These are phyloP conservation scores for Hydnum rufescens DNA, from an alignment of 768 basidiomycete species.

Conservation along the genomic window DNA sequence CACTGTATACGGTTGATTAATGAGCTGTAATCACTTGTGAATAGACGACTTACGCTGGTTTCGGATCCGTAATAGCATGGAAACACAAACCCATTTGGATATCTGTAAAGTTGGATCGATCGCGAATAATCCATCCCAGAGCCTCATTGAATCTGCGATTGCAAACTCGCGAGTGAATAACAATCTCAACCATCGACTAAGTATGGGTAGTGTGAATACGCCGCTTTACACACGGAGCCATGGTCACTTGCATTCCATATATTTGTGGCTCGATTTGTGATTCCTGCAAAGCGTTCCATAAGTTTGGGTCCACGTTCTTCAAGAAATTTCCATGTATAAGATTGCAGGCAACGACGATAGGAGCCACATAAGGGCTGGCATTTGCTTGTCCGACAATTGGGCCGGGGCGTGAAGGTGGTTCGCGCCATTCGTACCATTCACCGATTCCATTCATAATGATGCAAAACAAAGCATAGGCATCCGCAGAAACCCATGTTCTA, in stretches of 20 bases:
- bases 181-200: conserved; percentile 70
- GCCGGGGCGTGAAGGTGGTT: conserved; percentile 9
- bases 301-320: conserved; percentile 54
- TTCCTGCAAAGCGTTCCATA: conserved; percentile 56
- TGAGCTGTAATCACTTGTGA: neutral
- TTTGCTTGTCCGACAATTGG: conserved; percentile 15
- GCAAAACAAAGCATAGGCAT: conserved; percentile 70
- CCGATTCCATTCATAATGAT: conserved; percentile 59
- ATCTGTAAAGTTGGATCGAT: conserved; percentile 61
- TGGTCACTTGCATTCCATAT: conserved; percentile 58
- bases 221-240: neutral
- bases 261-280: conserved; percentile 89
- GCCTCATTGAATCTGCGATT: conserved; percentile 54
- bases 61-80: conserved; percentile 87
- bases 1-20: conserved; percentile 28
- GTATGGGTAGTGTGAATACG: neutral
- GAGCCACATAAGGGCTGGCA: conserved; percentile 52
- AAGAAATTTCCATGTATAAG: conserved; percentile 56
- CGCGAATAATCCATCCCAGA: conserved; percentile 97
- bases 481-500: conserved; percentile 53
- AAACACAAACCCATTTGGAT: conserved; percentile 73
- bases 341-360: conserved; percentile 71
- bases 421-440: conserved; percentile 45
- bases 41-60: conserved; percentile 44
- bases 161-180: conserved; percentile 86